Evolutionary conservation across 1,284 basidiomycete genomes (phyloP).

Genomic region (Leccinum cinnamomeum): DNA sequence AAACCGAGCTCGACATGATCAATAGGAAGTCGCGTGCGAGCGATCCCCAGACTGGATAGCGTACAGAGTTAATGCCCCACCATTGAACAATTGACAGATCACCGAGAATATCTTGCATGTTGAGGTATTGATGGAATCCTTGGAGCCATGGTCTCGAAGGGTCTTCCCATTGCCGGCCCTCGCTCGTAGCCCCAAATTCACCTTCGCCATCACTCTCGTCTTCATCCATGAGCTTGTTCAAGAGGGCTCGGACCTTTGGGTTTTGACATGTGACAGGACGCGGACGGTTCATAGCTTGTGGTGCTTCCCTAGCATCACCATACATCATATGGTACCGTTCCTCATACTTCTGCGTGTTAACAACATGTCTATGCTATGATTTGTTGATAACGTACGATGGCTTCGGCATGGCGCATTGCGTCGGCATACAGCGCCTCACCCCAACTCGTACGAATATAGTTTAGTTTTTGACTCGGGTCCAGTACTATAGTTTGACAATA

Average conservation of each 20-base stretch:
- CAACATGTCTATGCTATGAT: neutral
- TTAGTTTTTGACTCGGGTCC: neutral
- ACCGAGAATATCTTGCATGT: no score
- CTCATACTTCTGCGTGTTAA: neutral
- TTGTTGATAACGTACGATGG: neutral
- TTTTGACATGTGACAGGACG: neutral
- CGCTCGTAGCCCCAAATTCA: neutral
- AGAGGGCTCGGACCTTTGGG: neutral
- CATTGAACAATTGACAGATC: no score
- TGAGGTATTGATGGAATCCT: no score
- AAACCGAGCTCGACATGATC: no score
- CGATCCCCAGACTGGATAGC: no score
- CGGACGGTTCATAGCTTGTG: neutral
- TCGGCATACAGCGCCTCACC: neutral
- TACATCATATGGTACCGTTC: neutral
- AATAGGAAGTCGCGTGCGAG: no score
- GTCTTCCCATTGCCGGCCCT: neutral
- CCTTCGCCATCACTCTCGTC: neutral
- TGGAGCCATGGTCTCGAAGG: neutral
- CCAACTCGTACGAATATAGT: neutral
- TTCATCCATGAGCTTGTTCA: conserved; percentile 2
- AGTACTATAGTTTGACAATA: neutral
- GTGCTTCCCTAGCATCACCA: neutral
- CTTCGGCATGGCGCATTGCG: neutral
- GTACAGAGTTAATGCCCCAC: no score